Conservation (phyloP, 2,329 filamentous ascomycete species). For the Diaporthe vaccinii region DNA sequence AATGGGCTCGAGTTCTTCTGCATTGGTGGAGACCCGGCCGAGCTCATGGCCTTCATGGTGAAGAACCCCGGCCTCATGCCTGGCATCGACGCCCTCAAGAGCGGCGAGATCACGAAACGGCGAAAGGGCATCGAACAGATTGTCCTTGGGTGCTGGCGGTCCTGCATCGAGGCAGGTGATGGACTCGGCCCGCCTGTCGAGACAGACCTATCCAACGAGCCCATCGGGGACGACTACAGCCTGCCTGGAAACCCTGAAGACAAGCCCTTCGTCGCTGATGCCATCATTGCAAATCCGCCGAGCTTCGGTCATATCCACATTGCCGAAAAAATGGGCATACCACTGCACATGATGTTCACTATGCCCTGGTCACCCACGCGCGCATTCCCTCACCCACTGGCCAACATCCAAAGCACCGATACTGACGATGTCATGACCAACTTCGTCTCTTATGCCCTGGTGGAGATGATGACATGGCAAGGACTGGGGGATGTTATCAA, state of each 20-base stretch:
- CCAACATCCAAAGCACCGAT: conserved; percentile 83
- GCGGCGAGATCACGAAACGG: conserved; percentile 81
- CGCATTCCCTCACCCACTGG: conserved; percentile 87
- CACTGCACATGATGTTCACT: conserved; percentile 90
- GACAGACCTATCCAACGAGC: conserved; percentile 61
- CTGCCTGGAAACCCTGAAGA: conserved; percentile 57
- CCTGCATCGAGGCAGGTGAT: conserved; percentile 84
- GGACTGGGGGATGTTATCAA: conserved; percentile 93
- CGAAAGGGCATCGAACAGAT: conserved; percentile 83
- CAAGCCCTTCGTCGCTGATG: conserved; percentile 84
- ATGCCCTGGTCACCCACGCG: conserved; percentile 94
- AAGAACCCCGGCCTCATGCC: conserved; percentile 91
- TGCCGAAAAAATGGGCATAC: conserved; percentile 81
- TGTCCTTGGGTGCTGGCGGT: conserved; percentile 87
- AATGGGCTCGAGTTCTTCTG: conserved; percentile 81
- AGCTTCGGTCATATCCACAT: conserved; percentile 83
- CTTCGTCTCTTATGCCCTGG: conserved; percentile 84
- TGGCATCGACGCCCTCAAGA: conserved; percentile 80
- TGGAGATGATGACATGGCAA: conserved; percentile 95
- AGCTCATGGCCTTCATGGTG: conserved; percentile 92
- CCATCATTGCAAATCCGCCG: conserved; percentile 83
- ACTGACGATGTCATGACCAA: conserved; percentile 84
- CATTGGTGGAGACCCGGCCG: conserved; percentile 81
- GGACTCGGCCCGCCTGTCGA: conserved; percentile 66
- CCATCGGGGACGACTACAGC: conserved; percentile 62